phyloP scores from a whole-genome alignment of 495 filamentous ascomycete genomes.

The Zalerion maritima region DNA sequence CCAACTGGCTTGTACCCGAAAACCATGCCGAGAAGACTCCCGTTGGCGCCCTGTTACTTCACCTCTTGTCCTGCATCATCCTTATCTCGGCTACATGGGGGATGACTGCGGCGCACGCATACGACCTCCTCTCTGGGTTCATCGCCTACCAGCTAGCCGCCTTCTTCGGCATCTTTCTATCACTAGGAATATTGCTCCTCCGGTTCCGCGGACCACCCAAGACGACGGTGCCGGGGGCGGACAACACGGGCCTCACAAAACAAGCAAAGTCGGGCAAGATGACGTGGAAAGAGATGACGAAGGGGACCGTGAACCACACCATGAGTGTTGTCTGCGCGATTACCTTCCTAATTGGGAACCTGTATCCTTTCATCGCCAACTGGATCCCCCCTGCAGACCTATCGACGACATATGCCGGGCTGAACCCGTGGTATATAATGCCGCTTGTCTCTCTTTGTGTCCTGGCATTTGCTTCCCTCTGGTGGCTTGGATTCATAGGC shows the following conservation, averaged over 20 bases:
- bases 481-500: conserved; percentile 8
- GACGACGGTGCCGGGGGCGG: conserved; percentile 11
- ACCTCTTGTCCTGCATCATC: conserved; percentile 28
- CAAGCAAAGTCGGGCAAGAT: conserved; percentile 16
- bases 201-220: conserved; percentile 12
- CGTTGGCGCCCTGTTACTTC: conserved; percentile 24
- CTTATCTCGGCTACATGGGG: conserved; percentile 19
- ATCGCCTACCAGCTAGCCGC: conserved; percentile 15
- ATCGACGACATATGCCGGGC: conserved; percentile 3
- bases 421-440: conserved; percentile 14
- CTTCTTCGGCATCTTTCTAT: conserved; percentile 19
- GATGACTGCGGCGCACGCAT: conserved; percentile 12
- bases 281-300: conserved; percentile 7
- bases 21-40: conserved; percentile 23
- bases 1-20: conserved; percentile 2
- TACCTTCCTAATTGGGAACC: conserved; percentile 4
- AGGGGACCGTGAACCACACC: conserved; percentile 1
- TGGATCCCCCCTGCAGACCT: conserved; percentile 9
- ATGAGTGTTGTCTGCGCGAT: conserved; percentile 1
- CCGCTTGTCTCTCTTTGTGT: conserved; percentile 8
- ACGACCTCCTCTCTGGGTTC: conserved; percentile 15
- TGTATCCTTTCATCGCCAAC: conserved; percentile 10
- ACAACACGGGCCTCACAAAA: conserved; percentile 8
- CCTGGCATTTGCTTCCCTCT: conserved; percentile 2
- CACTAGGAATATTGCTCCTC: conserved; percentile 18